Base-by-base conservation (phyloP, 768 basidiomycete genomes). In the Suillus alpinus region DNA sequence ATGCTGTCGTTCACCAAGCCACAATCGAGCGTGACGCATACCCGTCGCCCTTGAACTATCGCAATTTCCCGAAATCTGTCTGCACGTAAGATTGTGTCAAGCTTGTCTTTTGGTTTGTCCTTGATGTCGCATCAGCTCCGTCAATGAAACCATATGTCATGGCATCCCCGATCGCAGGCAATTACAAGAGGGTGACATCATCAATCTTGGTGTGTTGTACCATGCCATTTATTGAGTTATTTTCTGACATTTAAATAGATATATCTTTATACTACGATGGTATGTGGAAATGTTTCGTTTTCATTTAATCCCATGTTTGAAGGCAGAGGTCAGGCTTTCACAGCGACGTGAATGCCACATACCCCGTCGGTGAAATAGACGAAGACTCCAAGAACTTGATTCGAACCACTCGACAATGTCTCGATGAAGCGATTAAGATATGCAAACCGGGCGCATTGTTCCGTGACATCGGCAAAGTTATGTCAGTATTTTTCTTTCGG, bases 101-200 rank as follows among this genome's bases (percentile, higher is more conserved):
- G 53, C 53, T 32, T 46, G 31, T 51, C 46, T 56, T 32, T 53
- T 51, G 57, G 37, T 56, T 36, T 43, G 44, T 55, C 13, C 18
- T 58, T 64, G 26, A 57, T 57, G 9, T 62, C 5, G 39, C 41
- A 18, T 49, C 66, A 92, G 92, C 23, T 95, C 94, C 44, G 76
- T 98, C 26, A 99, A 99, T 73, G 96, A 98, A 75, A 90, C 85
- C 56, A 95, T 99, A 67, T 98, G 97, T 73, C 97, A 99, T 73
- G 97, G 96, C 59, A 95, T 96, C 63, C 95, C 95, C 40, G 94
- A 96, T 77, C 81, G 89, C 69, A 78, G 91, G 63, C 88, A 86
- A 68, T 74, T 95, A 65, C 82, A 82, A 67, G 93, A 98, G 65
- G 97, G 97, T 18, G 97, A 99, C 76, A 98, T 98, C 65, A 79